Conservation (phyloP, 2,329 filamentous ascomycete species). For the Sporothrix pseudoabietina region DNA sequence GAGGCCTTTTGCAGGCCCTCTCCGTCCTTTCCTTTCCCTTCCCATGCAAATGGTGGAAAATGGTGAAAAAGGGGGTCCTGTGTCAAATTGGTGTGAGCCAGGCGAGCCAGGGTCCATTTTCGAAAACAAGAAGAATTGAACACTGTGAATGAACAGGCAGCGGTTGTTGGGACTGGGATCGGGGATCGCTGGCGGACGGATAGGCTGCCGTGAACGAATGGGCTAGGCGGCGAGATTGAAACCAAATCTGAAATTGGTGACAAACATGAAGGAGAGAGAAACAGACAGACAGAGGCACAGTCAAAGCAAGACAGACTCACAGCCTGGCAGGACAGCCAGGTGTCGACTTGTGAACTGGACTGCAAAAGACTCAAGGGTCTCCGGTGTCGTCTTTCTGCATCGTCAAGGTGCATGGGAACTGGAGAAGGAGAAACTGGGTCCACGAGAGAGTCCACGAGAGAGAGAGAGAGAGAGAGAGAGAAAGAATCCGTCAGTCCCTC, state of each 20-base stretch:
- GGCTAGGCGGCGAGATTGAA: constrained; percentile 12
- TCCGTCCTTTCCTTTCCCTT: not conserved
- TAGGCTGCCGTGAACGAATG: constrained; percentile 2
- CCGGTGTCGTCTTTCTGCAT: constrained; percentile 14
- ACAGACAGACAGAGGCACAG: not conserved
- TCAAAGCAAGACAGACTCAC: not conserved
- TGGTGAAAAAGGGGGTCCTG: not conserved
- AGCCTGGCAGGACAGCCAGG: not conserved
- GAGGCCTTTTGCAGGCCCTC: not conserved
- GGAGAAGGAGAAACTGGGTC: constrained; percentile 3
- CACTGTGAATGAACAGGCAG: not conserved
- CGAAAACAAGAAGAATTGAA: not conserved
- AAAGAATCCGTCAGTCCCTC: not conserved
- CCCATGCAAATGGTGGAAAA: too few species aligned
- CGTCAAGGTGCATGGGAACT: constrained; percentile 8
- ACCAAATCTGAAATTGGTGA: not conserved
- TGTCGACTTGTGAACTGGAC: not conserved
- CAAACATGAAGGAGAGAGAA: not conserved
- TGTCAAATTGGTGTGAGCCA: constrained; percentile 13
- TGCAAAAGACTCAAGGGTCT: not conserved
- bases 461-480: too few species aligned
- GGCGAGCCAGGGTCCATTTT: not conserved
- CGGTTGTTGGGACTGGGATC: not conserved
- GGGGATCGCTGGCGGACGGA: not conserved
- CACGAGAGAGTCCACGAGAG: not conserved